phyloP scores from a whole-genome alignment of 805 yeast genomes.

The Candida loeiensis region DNA sequence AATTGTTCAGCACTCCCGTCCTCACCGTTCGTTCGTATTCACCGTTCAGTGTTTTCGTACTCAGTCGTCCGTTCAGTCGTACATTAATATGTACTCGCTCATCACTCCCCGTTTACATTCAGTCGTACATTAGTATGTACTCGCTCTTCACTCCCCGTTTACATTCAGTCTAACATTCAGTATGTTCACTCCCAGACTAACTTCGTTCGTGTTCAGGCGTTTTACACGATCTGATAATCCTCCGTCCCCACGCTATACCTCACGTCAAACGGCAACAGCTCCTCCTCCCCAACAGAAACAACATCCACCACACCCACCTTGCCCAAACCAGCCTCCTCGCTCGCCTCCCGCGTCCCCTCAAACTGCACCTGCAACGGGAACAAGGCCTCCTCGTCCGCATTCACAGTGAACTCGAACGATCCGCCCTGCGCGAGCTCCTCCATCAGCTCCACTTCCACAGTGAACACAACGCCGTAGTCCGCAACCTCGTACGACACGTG shows the following conservation, averaged over 20 bases:
- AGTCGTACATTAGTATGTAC: not conserved
- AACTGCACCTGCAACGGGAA: conserved; percentile 85
- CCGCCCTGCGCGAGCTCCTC: conserved; percentile 52
- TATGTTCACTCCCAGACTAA: not conserved
- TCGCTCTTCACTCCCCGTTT: not conserved
- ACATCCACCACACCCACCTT: conserved; percentile 62
- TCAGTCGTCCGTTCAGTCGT: no score
- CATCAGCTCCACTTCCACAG: conserved; percentile 50
- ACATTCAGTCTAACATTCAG: not conserved
- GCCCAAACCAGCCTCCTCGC: conserved; percentile 53
- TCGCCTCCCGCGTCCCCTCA: conserved; percentile 43
- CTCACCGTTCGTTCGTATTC: no score
- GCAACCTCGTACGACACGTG: conserved; percentile 48
- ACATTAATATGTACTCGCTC: no score
- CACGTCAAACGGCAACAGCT: conserved; percentile 67
- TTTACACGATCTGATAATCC: conserved; percentile 16
- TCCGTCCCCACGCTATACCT: conserved; percentile 57
- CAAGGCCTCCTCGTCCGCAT: conserved; percentile 74
- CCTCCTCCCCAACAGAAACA: conserved; percentile 47
- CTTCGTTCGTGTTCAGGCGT: not conserved
- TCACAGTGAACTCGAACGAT: conserved; percentile 71
- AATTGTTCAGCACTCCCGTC: no score
- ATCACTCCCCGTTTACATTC: no score
- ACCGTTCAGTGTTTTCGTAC: no score
- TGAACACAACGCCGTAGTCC: conserved; percentile 70